Percentiles rank a stretch among this genome's conserved stretches.
These are phyloP conservation scores for Rubia occidens DNA, from an alignment of 305 asterid species.

Conservation along the genomic window DNA sequence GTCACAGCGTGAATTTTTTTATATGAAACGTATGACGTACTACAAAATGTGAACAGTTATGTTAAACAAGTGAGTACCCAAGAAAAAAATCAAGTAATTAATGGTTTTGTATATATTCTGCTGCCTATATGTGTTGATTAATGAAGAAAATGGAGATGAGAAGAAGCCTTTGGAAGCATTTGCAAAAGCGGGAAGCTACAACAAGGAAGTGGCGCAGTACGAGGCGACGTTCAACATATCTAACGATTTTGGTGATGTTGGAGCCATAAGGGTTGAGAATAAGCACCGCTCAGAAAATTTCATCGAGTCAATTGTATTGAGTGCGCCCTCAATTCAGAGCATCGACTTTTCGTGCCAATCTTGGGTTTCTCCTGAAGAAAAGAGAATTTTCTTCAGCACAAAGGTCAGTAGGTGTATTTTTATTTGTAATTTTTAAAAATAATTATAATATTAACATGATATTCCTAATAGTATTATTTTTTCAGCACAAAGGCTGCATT, in stretches of 20 bases:
- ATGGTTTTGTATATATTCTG: too few species aligned
- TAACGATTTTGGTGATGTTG: background rate
- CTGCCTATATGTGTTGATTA: background rate
- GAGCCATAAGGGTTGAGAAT: constrained; percentile 1
- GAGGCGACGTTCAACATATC: background rate
- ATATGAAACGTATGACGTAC: too few species aligned
- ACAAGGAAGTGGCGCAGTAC: background rate
- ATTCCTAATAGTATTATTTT: too few species aligned
- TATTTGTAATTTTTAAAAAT: too few species aligned
- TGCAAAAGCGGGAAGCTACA: background rate
- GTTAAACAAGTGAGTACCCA: too few species aligned
- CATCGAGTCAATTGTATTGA: background rate
- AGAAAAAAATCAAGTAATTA: too few species aligned
- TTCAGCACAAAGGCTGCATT: too few species aligned
- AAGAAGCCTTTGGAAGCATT: background rate
- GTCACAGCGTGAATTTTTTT: too few species aligned
- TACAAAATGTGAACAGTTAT: too few species aligned
- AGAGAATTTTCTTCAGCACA: background rate
- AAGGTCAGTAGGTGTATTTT: background rate
- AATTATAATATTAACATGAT: too few species aligned
- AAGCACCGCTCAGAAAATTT: background rate
- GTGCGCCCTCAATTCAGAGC: background rate
- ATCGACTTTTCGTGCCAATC: background rate
- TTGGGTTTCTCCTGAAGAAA: background rate
- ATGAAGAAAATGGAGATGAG: background rate